Evolutionary conservation across 164 flowering plant genomes (phyloP).

Genomic region (Piper longum): DNA sequence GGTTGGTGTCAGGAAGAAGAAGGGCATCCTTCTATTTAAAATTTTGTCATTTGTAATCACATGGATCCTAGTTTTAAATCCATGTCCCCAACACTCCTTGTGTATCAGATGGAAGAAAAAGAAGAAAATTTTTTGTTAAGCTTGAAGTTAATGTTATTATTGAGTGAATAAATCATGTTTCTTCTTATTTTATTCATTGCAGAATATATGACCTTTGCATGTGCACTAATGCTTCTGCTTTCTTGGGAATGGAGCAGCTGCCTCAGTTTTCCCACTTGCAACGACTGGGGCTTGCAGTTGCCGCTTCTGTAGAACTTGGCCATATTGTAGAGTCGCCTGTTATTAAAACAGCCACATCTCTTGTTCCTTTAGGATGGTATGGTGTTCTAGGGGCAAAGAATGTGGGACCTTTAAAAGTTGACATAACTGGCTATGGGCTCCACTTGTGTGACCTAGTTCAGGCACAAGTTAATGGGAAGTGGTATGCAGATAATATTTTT

Average conservation of each 20-base stretch:
- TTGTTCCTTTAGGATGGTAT: slow-evolving; percentile 90
- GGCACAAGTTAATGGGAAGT: slow-evolving; percentile 93
- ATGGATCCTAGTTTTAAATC: too few species aligned
- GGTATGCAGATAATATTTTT: slow-evolving; percentile 27
- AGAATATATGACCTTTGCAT: slow-evolving; percentile 80
- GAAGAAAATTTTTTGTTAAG: not conserved
- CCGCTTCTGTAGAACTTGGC: slow-evolving; percentile 85
- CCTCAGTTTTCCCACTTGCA: slow-evolving; percentile 83
- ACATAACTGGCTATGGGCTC: slow-evolving; percentile 76
- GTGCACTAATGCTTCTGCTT: slow-evolving; percentile 35
- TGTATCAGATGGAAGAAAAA: too few species aligned
- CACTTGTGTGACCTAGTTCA: slow-evolving; percentile 73
- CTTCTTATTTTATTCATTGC: slow-evolving; percentile 11
- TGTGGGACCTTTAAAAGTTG: slow-evolving; percentile 68
- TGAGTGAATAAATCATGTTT: not conserved
- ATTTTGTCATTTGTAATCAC: too few species aligned
- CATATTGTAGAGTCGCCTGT: slow-evolving; percentile 83
- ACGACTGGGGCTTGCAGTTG: slow-evolving; percentile 77
- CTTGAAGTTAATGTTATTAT: not conserved
- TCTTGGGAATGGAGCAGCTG: slow-evolving; percentile 66
- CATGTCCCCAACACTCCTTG: too few species aligned
- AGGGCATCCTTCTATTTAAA: too few species aligned
- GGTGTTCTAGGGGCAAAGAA: slow-evolving; percentile 69
- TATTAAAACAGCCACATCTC: slow-evolving; percentile 76
- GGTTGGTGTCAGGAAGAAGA: too few species aligned